phyloP scores from a whole-genome alignment of 768 basidiomycete species.

The Russula sp. region DNA sequence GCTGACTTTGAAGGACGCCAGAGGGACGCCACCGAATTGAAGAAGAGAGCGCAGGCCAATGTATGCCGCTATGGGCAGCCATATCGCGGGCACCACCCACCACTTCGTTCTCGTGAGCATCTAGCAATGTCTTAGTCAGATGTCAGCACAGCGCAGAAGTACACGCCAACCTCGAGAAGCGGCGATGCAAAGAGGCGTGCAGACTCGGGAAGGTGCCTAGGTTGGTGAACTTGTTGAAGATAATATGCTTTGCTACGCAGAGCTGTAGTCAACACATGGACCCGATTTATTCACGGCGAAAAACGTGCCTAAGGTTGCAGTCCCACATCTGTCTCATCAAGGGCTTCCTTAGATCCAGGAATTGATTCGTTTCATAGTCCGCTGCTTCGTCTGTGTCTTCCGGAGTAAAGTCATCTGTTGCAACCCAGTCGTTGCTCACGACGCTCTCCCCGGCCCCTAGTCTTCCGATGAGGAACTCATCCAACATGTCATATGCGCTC shows the following conservation, averaged over 20 bases:
- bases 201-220: slow-evolving; percentile 74
- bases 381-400: slow-evolving; percentile 75
- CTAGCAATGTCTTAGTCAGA: slow-evolving; percentile 30
- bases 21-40: slow-evolving; percentile 60
- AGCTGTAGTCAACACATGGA: not conserved
- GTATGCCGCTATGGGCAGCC: slow-evolving; percentile 81
- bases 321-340: slow-evolving; percentile 82
- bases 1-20: slow-evolving; percentile 54
- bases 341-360: slow-evolving; percentile 84
- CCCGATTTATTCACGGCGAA: not conserved
- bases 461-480: slow-evolving; percentile 80
- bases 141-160: slow-evolving; percentile 1
- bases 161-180: slow-evolving; percentile 60
- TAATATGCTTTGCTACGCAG: slow-evolving; percentile 81
- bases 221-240: slow-evolving; percentile 93
- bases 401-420: slow-evolving; percentile 84
- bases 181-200: slow-evolving; percentile 82
- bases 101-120: slow-evolving; percentile 80
- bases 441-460: slow-evolving; percentile 67
- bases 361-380: slow-evolving; percentile 86
- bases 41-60: slow-evolving; percentile 74
- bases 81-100: slow-evolving; percentile 89
- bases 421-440: slow-evolving; percentile 86
- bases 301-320: slow-evolving; percentile 69
- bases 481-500: slow-evolving; percentile 85